Percentiles rank a stretch among this genome's conserved stretches.
Conservation (phyloP, 495 filamentous ascomycete species). For the Aspergillus avenaceus region DNA sequence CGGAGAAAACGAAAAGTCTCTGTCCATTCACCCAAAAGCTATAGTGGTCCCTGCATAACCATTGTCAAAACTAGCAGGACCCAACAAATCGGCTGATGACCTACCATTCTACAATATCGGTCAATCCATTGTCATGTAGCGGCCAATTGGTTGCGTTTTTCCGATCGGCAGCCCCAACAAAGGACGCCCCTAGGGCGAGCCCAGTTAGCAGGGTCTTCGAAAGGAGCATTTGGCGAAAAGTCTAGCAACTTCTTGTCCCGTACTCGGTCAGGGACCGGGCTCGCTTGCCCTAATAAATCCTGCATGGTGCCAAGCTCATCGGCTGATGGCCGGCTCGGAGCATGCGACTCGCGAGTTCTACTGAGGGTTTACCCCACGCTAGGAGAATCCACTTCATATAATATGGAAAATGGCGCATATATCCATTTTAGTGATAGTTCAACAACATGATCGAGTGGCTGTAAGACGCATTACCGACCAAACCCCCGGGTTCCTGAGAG, state of each 20-base stretch:
- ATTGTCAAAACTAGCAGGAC: not conserved
- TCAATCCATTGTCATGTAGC: conserved; percentile 47
- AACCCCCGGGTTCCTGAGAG: no score
- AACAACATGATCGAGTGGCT: no score
- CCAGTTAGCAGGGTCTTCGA: not conserved
- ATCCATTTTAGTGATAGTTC: no score
- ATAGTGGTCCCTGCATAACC: conserved; percentile 41
- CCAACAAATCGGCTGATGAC: not conserved
- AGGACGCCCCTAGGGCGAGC: not conserved
- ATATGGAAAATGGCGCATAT: no score
- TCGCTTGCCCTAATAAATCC: not conserved
- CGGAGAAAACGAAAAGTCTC: conserved; percentile 56
- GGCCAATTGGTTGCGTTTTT: conserved; percentile 34
- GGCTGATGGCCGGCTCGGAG: not conserved
- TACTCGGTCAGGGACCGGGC: not conserved
- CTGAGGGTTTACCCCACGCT: not conserved
- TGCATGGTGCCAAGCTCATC: not conserved
- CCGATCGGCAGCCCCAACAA: not conserved
- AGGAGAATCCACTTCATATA: no score
- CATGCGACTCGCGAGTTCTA: no score
- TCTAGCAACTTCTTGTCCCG: not conserved
- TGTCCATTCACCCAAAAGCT: conserved; percentile 54
- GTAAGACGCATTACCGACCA: no score
- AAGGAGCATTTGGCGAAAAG: not conserved
- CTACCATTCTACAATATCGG: conserved; percentile 46